Evolutionary conservation across 1,139 yeast genomes (phyloP).

Genomic region (Nadsonia starkeyi-henricii): DNA sequence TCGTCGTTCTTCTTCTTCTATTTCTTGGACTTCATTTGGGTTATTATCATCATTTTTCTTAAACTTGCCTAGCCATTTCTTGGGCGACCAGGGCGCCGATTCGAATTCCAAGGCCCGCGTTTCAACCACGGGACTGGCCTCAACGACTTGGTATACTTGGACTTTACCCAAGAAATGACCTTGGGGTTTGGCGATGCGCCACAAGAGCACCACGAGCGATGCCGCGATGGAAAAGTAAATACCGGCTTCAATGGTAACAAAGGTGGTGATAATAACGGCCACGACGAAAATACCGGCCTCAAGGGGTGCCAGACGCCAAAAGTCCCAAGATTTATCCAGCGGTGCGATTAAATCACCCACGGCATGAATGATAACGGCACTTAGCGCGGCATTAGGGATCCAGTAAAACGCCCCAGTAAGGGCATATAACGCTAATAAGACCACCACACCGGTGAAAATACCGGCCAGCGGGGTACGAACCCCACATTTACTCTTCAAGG

Average conservation of each 20-base stretch:
- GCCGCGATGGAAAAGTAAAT: constrained; percentile 84
- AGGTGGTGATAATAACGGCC: constrained; percentile 68
- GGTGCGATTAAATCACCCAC: constrained; percentile 75
- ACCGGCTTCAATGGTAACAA: constrained; percentile 74
- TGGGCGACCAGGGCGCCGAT: not conserved
- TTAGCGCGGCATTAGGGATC: constrained; percentile 78
- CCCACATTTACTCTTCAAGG: constrained; percentile 88
- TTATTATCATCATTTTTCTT: not conserved
- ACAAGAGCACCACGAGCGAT: constrained; percentile 58
- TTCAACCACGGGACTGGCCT: constrained; percentile 31
- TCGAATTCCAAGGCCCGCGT: not conserved
- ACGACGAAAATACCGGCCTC: constrained; percentile 65
- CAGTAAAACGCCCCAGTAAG: constrained; percentile 73
- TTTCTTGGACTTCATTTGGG: too few relatives aligned
- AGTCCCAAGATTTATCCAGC: constrained; percentile 54
- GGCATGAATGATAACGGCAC: constrained; percentile 90
- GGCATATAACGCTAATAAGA: constrained; percentile 70
- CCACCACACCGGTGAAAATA: constrained; percentile 79
- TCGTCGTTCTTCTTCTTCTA: too few relatives aligned
- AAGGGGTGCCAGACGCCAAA: constrained; percentile 64
- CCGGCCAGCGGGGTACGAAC: constrained; percentile 93
- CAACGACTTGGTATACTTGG: constrained; percentile 24
- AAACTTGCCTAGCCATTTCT: not conserved
- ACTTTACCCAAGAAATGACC: constrained; percentile 77
- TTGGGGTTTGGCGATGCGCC: constrained; percentile 65